Base-by-base conservation (phyloP, 2,329 filamentous ascomycete genomes). In the Claviceps purpurea region DNA sequence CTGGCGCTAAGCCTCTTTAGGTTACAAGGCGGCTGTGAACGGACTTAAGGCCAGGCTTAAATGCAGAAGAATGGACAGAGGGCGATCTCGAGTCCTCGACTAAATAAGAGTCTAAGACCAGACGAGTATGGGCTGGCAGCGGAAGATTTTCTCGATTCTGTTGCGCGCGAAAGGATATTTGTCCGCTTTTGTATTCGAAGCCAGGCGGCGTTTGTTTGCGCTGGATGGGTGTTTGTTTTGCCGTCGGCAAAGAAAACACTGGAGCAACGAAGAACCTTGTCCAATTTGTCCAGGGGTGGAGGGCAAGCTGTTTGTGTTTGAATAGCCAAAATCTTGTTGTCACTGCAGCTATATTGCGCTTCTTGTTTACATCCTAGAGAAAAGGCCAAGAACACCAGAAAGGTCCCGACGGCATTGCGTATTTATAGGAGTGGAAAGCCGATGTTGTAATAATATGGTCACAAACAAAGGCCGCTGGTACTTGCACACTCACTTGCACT, bases 41-140 rank as follows among this genome's bases (percentile, higher is more conserved):
- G 50, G 50, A 52, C 50, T 45, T 49, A 11, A 20, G 22, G 22
- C 46, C 46, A 50, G 51, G 51, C 14, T 34, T 42, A 50, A 39
- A 37, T 46, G 40, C 22, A n/a, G 34, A 37, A 44, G 41, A 50
- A 50, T 26, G 30, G 49, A 26, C 30, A 50, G 30, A 34, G 30
- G 40, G 48, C 30, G 37, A 48, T 34, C 20, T 40, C 7, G 18
- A 38, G 18, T 18, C 18, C 18, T 18, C 18, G 18, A 18, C 18
- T 18, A 18, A 18, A 41, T 22, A 34, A 24, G 20, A 48, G 41
- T 34, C 30, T 34, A 34, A 49, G 51, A 40, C 41, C 44, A n/a
- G 20, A 40, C 8, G 5, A 3, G 48, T 44, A 10, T 26, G 24
- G 24, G 37, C 22, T 43, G 43, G 38, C 39, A 22, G 16, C 43